Conservation (phyloP, 805 yeast genomes). For the Yarrowia yakushimensis region DNA sequence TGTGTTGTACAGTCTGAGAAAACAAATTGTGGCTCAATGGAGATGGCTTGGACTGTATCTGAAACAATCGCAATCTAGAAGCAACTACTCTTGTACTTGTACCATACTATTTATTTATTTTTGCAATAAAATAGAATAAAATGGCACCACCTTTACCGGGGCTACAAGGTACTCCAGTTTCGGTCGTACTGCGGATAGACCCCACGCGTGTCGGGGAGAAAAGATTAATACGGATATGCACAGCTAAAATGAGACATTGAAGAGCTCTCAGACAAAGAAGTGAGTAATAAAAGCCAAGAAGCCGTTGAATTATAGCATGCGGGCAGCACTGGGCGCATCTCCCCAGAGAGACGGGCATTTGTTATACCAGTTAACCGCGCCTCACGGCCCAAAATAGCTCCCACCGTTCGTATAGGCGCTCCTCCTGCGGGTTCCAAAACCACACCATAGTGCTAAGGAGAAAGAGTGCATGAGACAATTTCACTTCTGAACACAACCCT, state of each 20-base stretch:
- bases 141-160: too few species aligned
- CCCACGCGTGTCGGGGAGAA: background rate
- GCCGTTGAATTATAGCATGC: slow-evolving; percentile 1
- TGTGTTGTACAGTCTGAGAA: too few species aligned
- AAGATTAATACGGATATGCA: slow-evolving; percentile 5
- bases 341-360: background rate
- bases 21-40: too few species aligned
- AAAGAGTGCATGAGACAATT: slow-evolving; percentile 17
- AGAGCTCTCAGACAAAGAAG: background rate
- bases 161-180: too few species aligned
- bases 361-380: background rate
- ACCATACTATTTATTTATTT: too few species aligned
- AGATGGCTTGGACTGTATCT: too few species aligned
- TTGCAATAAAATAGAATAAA: too few species aligned
- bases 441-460: slow-evolving; percentile 3
- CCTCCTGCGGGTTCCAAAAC: background rate
- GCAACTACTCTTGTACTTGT: too few species aligned
- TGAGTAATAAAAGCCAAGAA: background rate
- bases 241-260: background rate
- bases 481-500: background rate
- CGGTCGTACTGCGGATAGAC: background rate
- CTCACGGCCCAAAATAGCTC: background rate
- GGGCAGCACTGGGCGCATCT: background rate
- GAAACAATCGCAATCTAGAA: too few species aligned
- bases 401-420: background rate